phyloP scores from a whole-genome alignment of 2,329 filamentous ascomycete species.

The Penicillium sp. region DNA sequence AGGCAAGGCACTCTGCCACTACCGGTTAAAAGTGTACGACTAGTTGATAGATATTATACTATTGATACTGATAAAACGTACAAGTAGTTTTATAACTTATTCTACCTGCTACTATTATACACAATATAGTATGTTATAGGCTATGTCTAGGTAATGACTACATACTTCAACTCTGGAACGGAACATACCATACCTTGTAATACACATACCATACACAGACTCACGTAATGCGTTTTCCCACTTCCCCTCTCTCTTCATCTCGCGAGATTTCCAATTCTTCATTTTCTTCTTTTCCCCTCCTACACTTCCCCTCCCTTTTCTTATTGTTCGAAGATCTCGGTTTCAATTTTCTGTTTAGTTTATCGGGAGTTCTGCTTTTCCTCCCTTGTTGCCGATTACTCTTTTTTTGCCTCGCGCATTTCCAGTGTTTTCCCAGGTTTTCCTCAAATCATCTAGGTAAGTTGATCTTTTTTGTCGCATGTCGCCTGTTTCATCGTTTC shows the following conservation, averaged over 20 bases:
- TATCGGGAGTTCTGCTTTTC: conserved; percentile 30
- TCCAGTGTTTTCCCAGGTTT: conserved; percentile 20
- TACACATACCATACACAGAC: conserved; percentile 7
- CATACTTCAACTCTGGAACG: not conserved
- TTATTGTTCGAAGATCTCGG: conserved; percentile 28
- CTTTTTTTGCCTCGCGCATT: conserved; percentile 23
- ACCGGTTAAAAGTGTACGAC: not conserved
- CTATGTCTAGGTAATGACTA: not conserved
- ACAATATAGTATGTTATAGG: not conserved
- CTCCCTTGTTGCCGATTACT: conserved; percentile 20
- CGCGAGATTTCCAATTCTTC: conserved; percentile 27
- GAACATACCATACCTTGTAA: conserved; percentile 9
- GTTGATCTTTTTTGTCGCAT: conserved; percentile 10
- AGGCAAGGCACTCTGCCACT: conserved; percentile 4
- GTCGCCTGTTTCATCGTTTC: conserved; percentile 19
- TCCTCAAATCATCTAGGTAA: conserved; percentile 21
- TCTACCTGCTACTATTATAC: not conserved
- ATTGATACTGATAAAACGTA: not conserved
- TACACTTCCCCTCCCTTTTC: conserved; percentile 26
- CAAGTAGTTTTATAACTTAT: not conserved
- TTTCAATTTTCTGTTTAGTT: conserved; percentile 27
- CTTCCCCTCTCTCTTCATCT: conserved; percentile 22
- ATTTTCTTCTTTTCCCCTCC: conserved; percentile 23
- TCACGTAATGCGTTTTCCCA: conserved; percentile 15
- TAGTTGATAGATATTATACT: not conserved